phyloP scores from a whole-genome alignment of 1,139 yeast species.

The Sugiyamaella japonica region DNA sequence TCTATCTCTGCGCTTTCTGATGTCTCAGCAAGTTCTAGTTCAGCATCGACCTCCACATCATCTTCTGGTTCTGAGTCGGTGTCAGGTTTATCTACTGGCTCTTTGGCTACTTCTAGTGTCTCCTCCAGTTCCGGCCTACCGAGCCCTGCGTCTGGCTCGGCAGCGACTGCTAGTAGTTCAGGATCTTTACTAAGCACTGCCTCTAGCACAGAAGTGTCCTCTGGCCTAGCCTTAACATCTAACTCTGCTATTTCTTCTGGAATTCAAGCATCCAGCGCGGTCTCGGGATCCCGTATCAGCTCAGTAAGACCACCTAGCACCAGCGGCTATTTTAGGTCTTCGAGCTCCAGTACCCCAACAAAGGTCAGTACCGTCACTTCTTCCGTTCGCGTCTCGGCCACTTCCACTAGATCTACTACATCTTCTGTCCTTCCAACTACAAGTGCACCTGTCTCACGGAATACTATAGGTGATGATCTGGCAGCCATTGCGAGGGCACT shows the following conservation, averaged over 20 bases:
- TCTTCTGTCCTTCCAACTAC: conserved; percentile 1
- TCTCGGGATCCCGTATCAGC: not conserved
- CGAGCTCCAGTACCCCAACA: conserved; percentile 7
- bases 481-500: conserved; percentile 14
- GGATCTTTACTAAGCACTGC: no score
- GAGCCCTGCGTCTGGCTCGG: no score
- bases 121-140: no score
- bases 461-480: conserved; percentile 2
- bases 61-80: not conserved
- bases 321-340: conserved; percentile 19
- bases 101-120: conserved; percentile 5
- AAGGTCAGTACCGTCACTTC: conserved; percentile 10
- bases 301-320: not conserved
- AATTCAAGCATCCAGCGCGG: no score
- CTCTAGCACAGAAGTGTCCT: no score
- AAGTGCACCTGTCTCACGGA: conserved; percentile 1
- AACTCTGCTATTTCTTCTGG: no score
- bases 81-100: not conserved
- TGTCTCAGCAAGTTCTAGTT: no score
- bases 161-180: no score
- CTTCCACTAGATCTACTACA: not conserved
- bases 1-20: no score
- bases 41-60: no score
- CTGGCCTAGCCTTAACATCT: no score
- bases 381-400: conserved; percentile 15